phyloP scores from a whole-genome alignment of 192 early-diverging fungal species.

The Podila epicladia region DNA sequence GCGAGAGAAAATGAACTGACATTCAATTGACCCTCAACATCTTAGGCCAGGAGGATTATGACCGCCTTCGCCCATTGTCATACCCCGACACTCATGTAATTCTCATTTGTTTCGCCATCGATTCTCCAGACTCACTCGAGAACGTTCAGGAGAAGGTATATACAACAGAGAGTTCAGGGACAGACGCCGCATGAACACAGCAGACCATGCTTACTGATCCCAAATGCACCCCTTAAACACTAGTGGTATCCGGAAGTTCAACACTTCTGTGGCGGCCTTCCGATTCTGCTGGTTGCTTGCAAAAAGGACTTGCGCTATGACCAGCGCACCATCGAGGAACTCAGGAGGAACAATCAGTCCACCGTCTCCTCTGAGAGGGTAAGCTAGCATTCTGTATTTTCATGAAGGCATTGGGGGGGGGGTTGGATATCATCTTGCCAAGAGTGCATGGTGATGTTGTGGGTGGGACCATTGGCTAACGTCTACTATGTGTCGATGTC shows the following conservation, averaged over 20 bases:
- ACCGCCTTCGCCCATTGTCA: constrained; percentile 88
- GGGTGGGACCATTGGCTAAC: background rate
- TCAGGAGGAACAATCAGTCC: constrained; percentile 70
- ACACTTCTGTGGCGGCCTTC: constrained; percentile 82
- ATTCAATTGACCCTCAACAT: too few relatives aligned
- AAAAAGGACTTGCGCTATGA: constrained; percentile 89
- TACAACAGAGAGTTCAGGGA: too few relatives aligned
- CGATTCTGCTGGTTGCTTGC: constrained; percentile 82
- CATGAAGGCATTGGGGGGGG: too few relatives aligned
- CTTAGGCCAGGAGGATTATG: constrained; percentile 91
- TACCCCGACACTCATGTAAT: constrained; percentile 92
- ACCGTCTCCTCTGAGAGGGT: constrained; percentile 78
- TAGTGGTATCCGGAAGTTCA: constrained; percentile 80
- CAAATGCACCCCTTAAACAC: too few relatives aligned
- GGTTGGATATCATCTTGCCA: too few relatives aligned
- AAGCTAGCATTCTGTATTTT: background rate
- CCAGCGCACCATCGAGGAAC: constrained; percentile 72
- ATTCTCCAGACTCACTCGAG: too few relatives aligned
- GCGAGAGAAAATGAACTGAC: too few relatives aligned
- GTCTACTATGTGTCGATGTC: background rate
- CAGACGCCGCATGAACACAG: too few relatives aligned
- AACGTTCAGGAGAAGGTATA: too few relatives aligned
- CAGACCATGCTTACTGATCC: too few relatives aligned
- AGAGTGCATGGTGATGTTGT: too few relatives aligned
- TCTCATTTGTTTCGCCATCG: constrained; percentile 82